A percentile compares a stretch with the other conserved stretches of the same genome.
Evolutionary conservation across 2,329 filamentous ascomycete species (phyloP).

Genomic region (Xylaria sp.): DNA sequence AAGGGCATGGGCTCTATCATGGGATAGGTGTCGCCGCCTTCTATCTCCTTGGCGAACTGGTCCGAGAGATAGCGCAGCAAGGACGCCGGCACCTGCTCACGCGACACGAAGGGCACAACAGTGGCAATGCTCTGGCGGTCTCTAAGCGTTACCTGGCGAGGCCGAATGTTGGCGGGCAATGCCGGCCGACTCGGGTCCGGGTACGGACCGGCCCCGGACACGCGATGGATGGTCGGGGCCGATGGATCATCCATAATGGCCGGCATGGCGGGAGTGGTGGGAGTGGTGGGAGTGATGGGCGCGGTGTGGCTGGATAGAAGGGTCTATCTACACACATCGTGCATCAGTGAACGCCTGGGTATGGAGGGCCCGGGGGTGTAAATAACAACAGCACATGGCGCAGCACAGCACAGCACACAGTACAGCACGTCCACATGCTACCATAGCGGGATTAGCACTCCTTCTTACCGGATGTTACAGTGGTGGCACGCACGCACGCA

Average conservation of each 20-base stretch:
- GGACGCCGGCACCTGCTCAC: conserved; percentile 77
- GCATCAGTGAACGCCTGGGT: conserved; percentile 18
- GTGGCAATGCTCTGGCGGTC: conserved; percentile 87
- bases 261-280: conserved; percentile 65
- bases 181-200: conserved; percentile 70
- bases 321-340: conserved; percentile 5
- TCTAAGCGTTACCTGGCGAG: conserved; percentile 82
- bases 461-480: conserved; percentile 26
- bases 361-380: conserved; percentile 8
- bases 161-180: conserved; percentile 74
- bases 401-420: not conserved
- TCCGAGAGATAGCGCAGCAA: conserved; percentile 82
- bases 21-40: conserved; percentile 91
- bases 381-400: conserved; percentile 4
- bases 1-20: conserved; percentile 81
- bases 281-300: not conserved
- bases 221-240: conserved; percentile 75
- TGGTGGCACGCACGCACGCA: conserved; percentile 15
- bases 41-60: conserved; percentile 89
- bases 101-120: conserved; percentile 83
- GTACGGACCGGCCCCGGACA: conserved; percentile 73
- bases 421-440: not conserved
- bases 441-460: conserved; percentile 16
- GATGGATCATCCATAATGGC: conserved; percentile 82
- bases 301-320: not conserved